Evolutionary conservation across 2,329 filamentous ascomycete genomes (phyloP), one percentile per base, ranked within the genome.

Genomic region (Knufia petricola): DNA sequence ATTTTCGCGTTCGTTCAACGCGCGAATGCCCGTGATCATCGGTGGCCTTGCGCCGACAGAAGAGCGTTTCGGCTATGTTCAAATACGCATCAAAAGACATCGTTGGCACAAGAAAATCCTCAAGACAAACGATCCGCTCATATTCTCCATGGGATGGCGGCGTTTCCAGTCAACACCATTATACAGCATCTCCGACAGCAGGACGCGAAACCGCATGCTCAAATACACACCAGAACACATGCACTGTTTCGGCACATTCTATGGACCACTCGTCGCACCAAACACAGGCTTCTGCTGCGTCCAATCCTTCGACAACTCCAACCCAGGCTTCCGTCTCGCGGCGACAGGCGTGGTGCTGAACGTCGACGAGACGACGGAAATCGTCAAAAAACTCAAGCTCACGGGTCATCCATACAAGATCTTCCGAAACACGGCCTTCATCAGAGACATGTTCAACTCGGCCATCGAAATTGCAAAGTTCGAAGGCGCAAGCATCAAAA

Each of bases 171-270:
- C 85, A 4, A 73, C 92, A 58, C 90, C 90, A 15, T 81, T 95
- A 51, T 98, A 95, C 77, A 92, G 85, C 69, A 95, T 92, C 50
- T 92, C 87, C 20, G 92, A 96, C 66, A 94, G 86, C 53, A 81
- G 92, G 58, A 94, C 87, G 21, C 78, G 92, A 55, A 95, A 96
- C 68, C 82, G 92, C 50, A 95, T 98, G 90, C 78, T 98, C 53
- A 98, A 98, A 68, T 98, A 98, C 68, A 95, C 90, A 0, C 94
- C 92, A 0, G 94, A 98, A 72, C 92, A 98, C 64, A 96, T 95
- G 88, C 92, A 96, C 70, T 98, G 94, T 70, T 94, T 94, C 64
- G 92, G 80, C 34, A 95, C 89, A 44, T 88, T 96, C 67, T 96
- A 94, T 62, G 92, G 89, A 0, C 92, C 94, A 0, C 79, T 98